phyloP scores from a whole-genome alignment of 2,329 filamentous ascomycete genomes.

The Cadophora gregata region DNA sequence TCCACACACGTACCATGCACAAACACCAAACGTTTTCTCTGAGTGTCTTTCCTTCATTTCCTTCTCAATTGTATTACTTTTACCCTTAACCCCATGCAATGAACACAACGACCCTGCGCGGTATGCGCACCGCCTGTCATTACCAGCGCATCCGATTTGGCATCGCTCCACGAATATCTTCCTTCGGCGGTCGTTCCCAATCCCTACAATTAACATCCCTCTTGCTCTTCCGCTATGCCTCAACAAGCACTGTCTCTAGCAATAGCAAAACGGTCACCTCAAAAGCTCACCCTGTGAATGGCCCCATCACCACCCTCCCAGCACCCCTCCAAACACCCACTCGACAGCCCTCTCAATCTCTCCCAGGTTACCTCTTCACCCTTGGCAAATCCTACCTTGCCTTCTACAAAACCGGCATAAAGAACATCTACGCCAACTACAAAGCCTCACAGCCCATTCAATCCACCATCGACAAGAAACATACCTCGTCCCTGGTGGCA shows the following conservation, averaged over 20 bases:
- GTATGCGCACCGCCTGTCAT: slow-evolving; percentile 36
- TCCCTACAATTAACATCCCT: slow-evolving; percentile 41
- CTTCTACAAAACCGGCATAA: slow-evolving; percentile 89
- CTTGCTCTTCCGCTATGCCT: slow-evolving; percentile 41
- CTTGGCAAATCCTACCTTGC: slow-evolving; percentile 74
- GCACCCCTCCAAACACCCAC: slow-evolving; percentile 69
- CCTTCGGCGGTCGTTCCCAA: neutral
- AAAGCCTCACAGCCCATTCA: slow-evolving; percentile 52
- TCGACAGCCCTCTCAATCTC: slow-evolving; percentile 52
- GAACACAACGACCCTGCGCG: slow-evolving; percentile 36
- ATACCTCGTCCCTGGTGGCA: slow-evolving; percentile 44
- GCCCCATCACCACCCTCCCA: slow-evolving; percentile 74
- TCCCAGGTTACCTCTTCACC: slow-evolving; percentile 42
- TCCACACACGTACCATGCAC: neutral
- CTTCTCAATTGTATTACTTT: slow-evolving; percentile 5
- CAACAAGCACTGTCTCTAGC: slow-evolving; percentile 37
- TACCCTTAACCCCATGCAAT: slow-evolving; percentile 33
- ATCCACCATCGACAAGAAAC: slow-evolving; percentile 52
- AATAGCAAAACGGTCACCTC: slow-evolving; percentile 26
- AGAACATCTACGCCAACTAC: slow-evolving; percentile 74
- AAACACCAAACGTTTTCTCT: neutral
- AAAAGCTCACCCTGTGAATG: slow-evolving; percentile 61
- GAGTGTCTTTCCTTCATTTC: slow-evolving; percentile 8
- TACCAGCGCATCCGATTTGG: slow-evolving; percentile 23
- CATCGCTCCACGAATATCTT: slow-evolving; percentile 45